These are phyloP conservation scores for Pulicaria dysenterica DNA, from an alignment of 129 eudicot species.

Conservation along the genomic window DNA sequence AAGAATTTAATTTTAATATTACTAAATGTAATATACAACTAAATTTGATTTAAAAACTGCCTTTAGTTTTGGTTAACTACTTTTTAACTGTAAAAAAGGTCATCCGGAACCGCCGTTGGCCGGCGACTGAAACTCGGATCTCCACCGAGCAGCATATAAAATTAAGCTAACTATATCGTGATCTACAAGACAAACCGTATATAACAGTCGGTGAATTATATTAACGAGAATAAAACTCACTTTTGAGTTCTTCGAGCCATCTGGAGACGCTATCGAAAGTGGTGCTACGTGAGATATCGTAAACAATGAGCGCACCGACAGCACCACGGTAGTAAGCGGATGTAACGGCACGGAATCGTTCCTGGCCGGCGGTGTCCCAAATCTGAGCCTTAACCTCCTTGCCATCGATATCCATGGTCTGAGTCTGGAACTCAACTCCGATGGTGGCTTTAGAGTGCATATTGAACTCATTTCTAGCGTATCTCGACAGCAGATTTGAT, in stretches of 20 bases:
- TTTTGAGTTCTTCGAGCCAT: constrained; percentile 79
- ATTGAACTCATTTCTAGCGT: constrained; percentile 37
- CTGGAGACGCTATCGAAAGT: constrained; percentile 66
- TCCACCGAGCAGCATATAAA: too few species aligned
- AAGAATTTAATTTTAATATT: too few species aligned
- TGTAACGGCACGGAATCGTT: constrained; percentile 76
- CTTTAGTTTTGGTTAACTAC: not conserved
- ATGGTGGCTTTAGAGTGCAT: constrained; percentile 34
- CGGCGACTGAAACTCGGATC: too few species aligned
- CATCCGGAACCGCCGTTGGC: too few species aligned
- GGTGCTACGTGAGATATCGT: constrained; percentile 60
- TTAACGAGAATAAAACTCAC: constrained; percentile 26
- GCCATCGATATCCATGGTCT: constrained; percentile 32
- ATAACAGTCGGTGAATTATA: too few species aligned
- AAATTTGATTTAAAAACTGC: too few species aligned
- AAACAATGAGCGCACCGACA: constrained; percentile 75
- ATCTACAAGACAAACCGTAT: too few species aligned
- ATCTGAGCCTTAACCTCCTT: constrained; percentile 40
- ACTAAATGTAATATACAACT: too few species aligned
- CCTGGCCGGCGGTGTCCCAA: constrained; percentile 42
- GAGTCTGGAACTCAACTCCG: constrained; percentile 41
- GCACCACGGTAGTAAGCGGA: constrained; percentile 84
- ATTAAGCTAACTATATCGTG: too few species aligned
- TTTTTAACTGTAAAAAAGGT: not conserved
- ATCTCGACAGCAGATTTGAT: constrained; percentile 32